Percentiles rank a stretch among this genome's conserved stretches.
These are phyloP conservation scores for Globisporangium spiculum DNA, from an alignment of 352 stramenopile species.

Conservation along the genomic window DNA sequence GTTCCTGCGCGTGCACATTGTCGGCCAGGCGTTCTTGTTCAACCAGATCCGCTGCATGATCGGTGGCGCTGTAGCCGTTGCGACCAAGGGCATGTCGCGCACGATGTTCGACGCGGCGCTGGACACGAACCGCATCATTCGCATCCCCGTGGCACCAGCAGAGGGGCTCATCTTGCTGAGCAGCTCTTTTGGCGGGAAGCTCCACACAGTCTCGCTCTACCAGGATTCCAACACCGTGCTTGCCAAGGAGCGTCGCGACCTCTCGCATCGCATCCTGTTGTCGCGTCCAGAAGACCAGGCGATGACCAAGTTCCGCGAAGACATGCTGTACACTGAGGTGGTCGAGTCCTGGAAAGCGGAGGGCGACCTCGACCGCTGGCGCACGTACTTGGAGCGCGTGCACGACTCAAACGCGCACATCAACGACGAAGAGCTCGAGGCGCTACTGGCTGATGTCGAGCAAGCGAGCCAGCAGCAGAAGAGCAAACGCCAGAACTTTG, in stretches of 20 bases:
- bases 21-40: constrained; percentile 81
- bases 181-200: constrained; percentile 77
- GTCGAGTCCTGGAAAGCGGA: constrained; percentile 46
- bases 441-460: constrained; percentile 35
- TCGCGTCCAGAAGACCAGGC: constrained; percentile 39
- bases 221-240: constrained; percentile 64
- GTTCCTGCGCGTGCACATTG: constrained; percentile 76
- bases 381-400: constrained; percentile 51
- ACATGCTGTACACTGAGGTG: constrained; percentile 77
- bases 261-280: constrained; percentile 63
- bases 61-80: constrained; percentile 78
- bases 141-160: constrained; percentile 84
- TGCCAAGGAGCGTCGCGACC: constrained; percentile 44
- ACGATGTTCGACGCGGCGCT: constrained; percentile 71
- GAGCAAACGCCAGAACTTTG: constrained; percentile 42
- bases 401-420: constrained; percentile 49
- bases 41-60: constrained; percentile 93
- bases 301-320: constrained; percentile 64
- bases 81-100: constrained; percentile 65
- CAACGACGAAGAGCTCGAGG: constrained; percentile 36
- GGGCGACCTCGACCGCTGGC: constrained; percentile 53
- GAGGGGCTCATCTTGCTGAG: constrained; percentile 86
- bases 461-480: constrained; percentile 32
- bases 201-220: constrained; percentile 74
- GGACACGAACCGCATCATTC: constrained; percentile 77